Percentiles rank a stretch among this genome's conserved stretches.
Evolutionary conservation across 208 protist species (phyloP).

Genomic region (Trypanosomatidae sp.): DNA sequence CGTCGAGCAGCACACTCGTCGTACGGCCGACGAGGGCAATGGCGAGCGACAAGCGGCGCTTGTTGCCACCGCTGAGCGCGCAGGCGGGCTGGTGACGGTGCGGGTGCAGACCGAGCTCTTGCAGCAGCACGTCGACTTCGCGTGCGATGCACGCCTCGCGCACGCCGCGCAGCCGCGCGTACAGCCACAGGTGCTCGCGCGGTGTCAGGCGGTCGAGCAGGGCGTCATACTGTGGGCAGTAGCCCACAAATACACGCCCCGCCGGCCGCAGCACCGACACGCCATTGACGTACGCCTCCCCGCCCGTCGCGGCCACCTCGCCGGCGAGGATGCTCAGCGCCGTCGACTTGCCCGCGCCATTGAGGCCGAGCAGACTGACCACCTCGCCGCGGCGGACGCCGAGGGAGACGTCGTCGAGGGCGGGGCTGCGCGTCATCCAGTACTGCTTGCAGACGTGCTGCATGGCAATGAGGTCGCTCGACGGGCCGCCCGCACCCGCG

Average conservation of each 20-base stretch:
- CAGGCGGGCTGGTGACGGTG: constrained; percentile 19
- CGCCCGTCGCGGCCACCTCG: constrained; percentile 47
- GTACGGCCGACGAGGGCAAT: constrained; percentile 80
- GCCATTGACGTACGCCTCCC: constrained; percentile 54
- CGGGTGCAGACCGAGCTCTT: constrained; percentile 29
- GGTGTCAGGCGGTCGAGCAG: constrained; percentile 86
- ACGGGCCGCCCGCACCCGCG: no score
- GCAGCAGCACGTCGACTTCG: constrained; percentile 31
- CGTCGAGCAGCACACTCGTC: constrained; percentile 73
- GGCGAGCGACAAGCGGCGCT: constrained; percentile 75
- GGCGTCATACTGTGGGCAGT: constrained; percentile 94
- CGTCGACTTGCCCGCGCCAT: constrained; percentile 89
- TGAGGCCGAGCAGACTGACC: constrained; percentile 81
- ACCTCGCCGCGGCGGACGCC: constrained; percentile 68
- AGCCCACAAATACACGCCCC: constrained; percentile 65
- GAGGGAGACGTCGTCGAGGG: constrained; percentile 53
- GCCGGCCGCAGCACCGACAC: constrained; percentile 13
- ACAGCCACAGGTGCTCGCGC: constrained; percentile 88
- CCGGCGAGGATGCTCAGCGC: constrained; percentile 74
- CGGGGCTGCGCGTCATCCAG: constrained; percentile 9
- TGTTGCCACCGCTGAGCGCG: constrained; percentile 76
- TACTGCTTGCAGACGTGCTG: constrained; percentile 58
- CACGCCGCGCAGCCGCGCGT: constrained; percentile 52
- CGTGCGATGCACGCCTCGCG: constrained; percentile 19
- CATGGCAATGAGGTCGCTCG: constrained; percentile 37